These are phyloP conservation scores for Neohortaea acidophila DNA, from an alignment of 495 filamentous ascomycete genomes.

Conservation along the genomic window DNA sequence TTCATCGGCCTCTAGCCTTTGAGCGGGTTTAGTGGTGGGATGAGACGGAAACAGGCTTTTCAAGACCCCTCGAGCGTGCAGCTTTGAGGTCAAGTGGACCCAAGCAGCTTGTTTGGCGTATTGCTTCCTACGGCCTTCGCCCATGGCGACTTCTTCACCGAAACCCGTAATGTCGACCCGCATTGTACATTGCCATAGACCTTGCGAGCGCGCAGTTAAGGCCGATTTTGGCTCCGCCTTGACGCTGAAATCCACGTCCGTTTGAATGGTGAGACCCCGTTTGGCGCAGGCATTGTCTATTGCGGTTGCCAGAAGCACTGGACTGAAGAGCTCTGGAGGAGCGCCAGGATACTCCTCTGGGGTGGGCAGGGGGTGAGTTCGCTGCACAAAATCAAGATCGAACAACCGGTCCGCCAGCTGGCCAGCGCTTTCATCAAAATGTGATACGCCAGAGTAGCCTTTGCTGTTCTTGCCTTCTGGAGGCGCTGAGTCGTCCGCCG, in stretches of 20 bases:
- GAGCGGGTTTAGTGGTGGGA: background rate
- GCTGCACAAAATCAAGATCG: background rate
- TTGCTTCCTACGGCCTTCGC: constrained; percentile 4
- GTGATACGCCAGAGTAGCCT: background rate
- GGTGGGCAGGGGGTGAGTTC: constrained; percentile 2
- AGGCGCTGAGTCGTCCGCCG: background rate
- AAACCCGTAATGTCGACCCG: constrained; percentile 4
- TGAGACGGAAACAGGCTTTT: constrained; percentile 1
- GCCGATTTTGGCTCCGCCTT: background rate
- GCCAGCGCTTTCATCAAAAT: background rate
- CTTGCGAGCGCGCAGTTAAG: background rate
- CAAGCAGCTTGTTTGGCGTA: constrained; percentile 9
- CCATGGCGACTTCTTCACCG: background rate
- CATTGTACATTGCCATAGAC: background rate
- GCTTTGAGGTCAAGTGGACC: constrained; percentile 4
- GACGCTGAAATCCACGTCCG: background rate
- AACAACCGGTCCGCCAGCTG: background rate
- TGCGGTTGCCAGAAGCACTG: background rate
- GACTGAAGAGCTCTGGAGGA: constrained; percentile 4
- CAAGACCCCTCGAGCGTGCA: constrained; percentile 10
- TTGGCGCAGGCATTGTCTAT: constrained; percentile 1
- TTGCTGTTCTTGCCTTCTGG: background rate
- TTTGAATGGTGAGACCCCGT: background rate
- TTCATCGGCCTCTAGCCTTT: background rate
- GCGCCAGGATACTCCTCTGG: constrained; percentile 6